Conservation (phyloP, 179 eudicot genomes). For the Gypsophila paniculata region DNA sequence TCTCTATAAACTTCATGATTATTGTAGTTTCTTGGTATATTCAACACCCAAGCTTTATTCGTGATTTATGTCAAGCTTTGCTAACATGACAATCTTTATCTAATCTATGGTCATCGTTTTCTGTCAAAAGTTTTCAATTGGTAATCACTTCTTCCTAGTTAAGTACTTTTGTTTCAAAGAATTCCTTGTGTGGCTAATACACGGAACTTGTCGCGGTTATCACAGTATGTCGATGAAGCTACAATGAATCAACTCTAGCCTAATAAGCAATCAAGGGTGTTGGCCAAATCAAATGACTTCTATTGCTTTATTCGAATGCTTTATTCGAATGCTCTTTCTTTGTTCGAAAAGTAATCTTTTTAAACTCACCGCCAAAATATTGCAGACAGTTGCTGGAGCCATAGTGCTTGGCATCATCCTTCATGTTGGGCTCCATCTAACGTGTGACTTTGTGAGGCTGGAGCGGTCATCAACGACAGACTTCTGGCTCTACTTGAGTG, state of each 20-base stretch:
- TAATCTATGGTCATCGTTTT: not conserved
- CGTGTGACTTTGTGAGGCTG: conserved; percentile 91
- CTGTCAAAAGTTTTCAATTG: not conserved
- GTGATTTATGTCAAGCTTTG: no score
- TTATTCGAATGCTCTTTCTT: no score
- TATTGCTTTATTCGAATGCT: no score
- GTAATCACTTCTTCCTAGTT: not conserved
- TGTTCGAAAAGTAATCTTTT: not conserved
- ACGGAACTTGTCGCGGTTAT: no score
- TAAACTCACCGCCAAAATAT: conserved; percentile 2
- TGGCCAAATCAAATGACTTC: conserved; percentile 15
- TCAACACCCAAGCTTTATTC: no score
- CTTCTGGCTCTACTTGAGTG: conserved; percentile 44
- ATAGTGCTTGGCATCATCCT: conserved; percentile 72
- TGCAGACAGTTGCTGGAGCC: conserved; percentile 87
- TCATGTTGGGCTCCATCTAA: conserved; percentile 80
- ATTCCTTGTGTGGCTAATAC: not conserved
- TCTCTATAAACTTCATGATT: no score
- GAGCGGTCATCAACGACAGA: conserved; percentile 41
- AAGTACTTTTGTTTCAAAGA: not conserved
- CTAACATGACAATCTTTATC: no score
- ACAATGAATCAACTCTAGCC: not conserved
- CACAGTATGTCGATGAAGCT: not conserved
- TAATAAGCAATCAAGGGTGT: not conserved
- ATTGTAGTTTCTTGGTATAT: no score